A percentile compares a stretch with the other conserved stretches of the same genome.
Conservation (phyloP, 371 early-diverging fungal species). For the Batrachochytrium dendrobatidis region DNA sequence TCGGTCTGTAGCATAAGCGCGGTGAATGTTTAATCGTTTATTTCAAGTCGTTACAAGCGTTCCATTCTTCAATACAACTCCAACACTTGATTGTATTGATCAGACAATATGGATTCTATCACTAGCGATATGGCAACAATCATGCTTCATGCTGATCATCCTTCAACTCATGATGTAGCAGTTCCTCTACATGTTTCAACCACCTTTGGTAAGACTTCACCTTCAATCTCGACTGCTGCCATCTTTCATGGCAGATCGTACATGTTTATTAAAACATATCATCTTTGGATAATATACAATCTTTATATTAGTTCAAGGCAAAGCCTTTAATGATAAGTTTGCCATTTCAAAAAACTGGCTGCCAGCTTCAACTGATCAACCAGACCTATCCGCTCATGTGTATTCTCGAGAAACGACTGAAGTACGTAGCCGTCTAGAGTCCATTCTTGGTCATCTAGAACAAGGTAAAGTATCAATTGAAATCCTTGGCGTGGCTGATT, state of each 20-base stretch:
- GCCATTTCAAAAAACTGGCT: conserved; percentile 16
- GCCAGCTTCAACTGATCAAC: background rate
- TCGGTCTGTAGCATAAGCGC: too few relatives aligned
- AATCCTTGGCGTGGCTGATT: background rate
- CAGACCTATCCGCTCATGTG: conserved; percentile 7
- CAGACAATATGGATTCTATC: too few relatives aligned
- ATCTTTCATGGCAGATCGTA: background rate
- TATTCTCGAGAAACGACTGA: conserved; percentile 24
- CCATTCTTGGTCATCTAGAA: conserved; percentile 26
- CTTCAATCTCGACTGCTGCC: too few relatives aligned
- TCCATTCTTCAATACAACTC: too few relatives aligned
- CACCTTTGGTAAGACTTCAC: conserved; percentile 24
- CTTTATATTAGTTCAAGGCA: too few relatives aligned
- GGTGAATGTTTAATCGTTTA: too few relatives aligned
- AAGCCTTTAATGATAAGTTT: conserved; percentile 14
- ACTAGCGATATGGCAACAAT: background rate
- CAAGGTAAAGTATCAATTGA: conserved; percentile 7
- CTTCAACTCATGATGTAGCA: conserved; percentile 19
- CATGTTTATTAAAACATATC: background rate
- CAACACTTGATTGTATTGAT: too few relatives aligned
- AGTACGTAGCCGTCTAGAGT: conserved; percentile 21
- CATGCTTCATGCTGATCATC: conserved; percentile 20
- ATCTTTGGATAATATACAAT: background rate
- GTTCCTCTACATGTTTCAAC: conserved; percentile 30
- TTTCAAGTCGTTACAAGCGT: too few relatives aligned